Conservation (phyloP, 2,329 filamentous ascomycete genomes). For the Tolypocladium pustulatum region DNA sequence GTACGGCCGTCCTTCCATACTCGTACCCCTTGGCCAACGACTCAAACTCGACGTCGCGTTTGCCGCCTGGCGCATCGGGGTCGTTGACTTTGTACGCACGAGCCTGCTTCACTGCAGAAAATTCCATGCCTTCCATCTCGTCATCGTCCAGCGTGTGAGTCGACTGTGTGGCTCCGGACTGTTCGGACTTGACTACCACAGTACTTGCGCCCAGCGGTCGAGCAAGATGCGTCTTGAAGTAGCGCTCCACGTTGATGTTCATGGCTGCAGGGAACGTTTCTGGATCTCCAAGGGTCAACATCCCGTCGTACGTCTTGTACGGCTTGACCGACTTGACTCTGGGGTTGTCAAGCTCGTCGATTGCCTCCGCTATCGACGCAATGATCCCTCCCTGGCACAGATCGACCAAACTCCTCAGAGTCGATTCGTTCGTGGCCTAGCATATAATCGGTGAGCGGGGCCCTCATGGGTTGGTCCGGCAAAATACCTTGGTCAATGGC, state of each 20-base stretch:
- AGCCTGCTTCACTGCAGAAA: conserved; percentile 65
- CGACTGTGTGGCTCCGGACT: conserved; percentile 36
- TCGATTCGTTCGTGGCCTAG: conserved; percentile 54
- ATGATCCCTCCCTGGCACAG: conserved; percentile 58
- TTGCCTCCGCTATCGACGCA: conserved; percentile 78
- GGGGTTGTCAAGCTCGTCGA: conserved; percentile 69
- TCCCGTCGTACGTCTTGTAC: conserved; percentile 69
- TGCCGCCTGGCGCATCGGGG: conserved; percentile 62
- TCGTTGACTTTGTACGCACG: conserved; percentile 76
- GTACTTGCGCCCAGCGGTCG: conserved; percentile 65
- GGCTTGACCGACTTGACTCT: conserved; percentile 66
- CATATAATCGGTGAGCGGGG: not conserved
- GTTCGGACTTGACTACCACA: conserved; percentile 52
- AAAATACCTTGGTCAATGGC: conserved; percentile 50
- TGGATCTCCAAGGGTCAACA: conserved; percentile 69
- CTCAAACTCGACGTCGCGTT: conserved; percentile 70
- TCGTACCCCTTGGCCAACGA: conserved; percentile 87
- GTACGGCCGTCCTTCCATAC: conserved; percentile 85
- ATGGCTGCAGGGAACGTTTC: conserved; percentile 64
- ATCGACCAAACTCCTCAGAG: conserved; percentile 54
- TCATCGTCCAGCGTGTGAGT: conserved; percentile 37
- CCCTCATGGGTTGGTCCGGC: too few species aligned
- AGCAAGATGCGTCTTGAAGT: conserved; percentile 74
- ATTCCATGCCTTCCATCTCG: conserved; percentile 39
- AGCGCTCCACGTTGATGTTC: conserved; percentile 79